phyloP scores from a whole-genome alignment of 2,329 filamentous ascomycete species.

The Ophioceras dolichostomum region DNA sequence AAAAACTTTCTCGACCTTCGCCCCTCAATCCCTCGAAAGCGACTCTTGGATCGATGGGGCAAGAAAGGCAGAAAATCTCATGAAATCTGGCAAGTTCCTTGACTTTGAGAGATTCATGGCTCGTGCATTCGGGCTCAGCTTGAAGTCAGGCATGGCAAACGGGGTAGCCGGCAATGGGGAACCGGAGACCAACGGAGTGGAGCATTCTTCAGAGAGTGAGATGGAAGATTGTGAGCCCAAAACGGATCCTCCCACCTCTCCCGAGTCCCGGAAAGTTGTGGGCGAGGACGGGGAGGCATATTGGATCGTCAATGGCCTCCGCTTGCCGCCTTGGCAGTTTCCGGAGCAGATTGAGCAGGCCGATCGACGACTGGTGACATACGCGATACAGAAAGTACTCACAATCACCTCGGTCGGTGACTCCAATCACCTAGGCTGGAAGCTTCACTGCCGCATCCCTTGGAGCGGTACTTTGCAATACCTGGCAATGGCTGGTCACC shows the following conservation, averaged over 20 bases:
- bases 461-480: conserved; percentile 45
- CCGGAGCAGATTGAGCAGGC: conserved; percentile 32
- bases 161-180: conserved; percentile 1
- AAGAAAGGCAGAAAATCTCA: conserved; percentile 32
- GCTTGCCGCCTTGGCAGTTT: conserved; percentile 1
- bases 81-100: conserved; percentile 29
- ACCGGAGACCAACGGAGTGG: neutral
- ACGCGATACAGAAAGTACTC: conserved; percentile 29
- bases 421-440: conserved; percentile 3
- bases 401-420: neutral
- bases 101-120: conserved; percentile 30
- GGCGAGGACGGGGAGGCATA: neutral
- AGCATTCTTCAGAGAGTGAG: too few relatives aligned
- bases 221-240: too few relatives aligned
- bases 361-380: conserved; percentile 54
- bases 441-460: conserved; percentile 28
- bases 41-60: conserved; percentile 20
- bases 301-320: neutral
- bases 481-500: conserved; percentile 45
- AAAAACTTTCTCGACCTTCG: conserved; percentile 19
- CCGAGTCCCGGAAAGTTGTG: neutral
- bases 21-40: conserved; percentile 1
- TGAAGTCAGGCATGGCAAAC: too few relatives aligned
- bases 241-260: neutral
- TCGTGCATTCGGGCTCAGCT: neutral